Conservation (phyloP, 2,329 filamentous ascomycete genomes). For the Trichophyton rubrum region DNA sequence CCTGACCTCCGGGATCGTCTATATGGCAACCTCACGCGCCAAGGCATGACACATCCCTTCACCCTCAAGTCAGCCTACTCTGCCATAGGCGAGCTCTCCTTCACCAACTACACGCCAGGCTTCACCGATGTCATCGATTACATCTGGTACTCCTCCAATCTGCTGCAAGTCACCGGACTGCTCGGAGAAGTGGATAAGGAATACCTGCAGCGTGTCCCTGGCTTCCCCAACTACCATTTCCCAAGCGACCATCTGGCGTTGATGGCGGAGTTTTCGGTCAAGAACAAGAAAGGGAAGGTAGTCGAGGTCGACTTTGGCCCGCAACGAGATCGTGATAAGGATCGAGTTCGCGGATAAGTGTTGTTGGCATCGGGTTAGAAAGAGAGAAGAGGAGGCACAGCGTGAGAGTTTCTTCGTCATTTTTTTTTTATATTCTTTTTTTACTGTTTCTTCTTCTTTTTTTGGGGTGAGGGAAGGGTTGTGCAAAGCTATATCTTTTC, state of each 20-base stretch:
- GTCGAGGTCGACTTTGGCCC: conserved; percentile 52
- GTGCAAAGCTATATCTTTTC: conserved; percentile 21
- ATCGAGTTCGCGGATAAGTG: conserved; percentile 18
- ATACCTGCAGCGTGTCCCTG: conserved; percentile 74
- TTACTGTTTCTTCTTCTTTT: not conserved
- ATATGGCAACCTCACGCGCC: conserved; percentile 84
- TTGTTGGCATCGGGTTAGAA: not conserved
- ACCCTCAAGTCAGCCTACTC: conserved; percentile 83
- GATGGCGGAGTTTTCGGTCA: conserved; percentile 80
- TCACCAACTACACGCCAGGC: conserved; percentile 94
- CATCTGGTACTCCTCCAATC: conserved; percentile 93
- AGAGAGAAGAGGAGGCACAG: conserved; percentile 5
- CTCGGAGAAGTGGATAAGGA: conserved; percentile 77
- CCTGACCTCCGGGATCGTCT: conserved; percentile 65
- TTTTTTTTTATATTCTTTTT: not conserved
- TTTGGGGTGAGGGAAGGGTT: conserved; percentile 28
- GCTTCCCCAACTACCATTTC: conserved; percentile 90
- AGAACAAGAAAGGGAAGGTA: conserved; percentile 68
- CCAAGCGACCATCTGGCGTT: conserved; percentile 85
- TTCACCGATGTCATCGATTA: conserved; percentile 92
- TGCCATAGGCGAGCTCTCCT: conserved; percentile 71
- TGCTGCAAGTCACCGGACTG: conserved; percentile 68
- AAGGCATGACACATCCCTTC: conserved; percentile 91
- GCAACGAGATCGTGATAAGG: conserved; percentile 23
- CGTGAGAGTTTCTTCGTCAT: conserved; percentile 13